Evolutionary conservation across 305 asterid species (phyloP), one percentile per base, ranked within the genome.

Genomic region (Andrographis paniculata): DNA sequence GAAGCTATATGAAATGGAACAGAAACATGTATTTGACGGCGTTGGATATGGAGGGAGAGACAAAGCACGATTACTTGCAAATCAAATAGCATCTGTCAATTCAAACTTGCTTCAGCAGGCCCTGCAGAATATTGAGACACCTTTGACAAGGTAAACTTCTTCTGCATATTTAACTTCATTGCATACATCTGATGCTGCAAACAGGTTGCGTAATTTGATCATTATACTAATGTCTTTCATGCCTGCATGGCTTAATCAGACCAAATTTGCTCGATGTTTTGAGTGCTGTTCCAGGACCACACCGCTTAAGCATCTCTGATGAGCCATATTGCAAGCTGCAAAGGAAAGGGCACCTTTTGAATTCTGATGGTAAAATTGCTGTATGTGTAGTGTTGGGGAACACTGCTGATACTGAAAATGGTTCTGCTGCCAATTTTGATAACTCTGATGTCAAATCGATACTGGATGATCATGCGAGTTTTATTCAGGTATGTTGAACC

Each of bases 1-100:
- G 84, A 86, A 77, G 68, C 75, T 91, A 19, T 61, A 62, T 63
- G 99, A 83, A 60, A 70, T 86, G 93, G 85, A 78, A 48, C 96
- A 91, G 69, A 71, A 87, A 35, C 96, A 91, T 45, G 82, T 86
- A 23, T 79, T 86, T 72, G 60, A 80, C 62, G 96, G 99, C n/a
- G 80, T 91, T 68, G 68, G 73, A 62, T 55, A 67, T 67, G 95
- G 95, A 66, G 92, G 73, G 76, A 83, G 78, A 71, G 80, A 71
- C 48, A 85, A 80, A 69, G 61, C 63, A 58, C 71, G 69, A 59
- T 66, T 79, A 56, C 95, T 91, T 61, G 94, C 96, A 18, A 69
- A 77, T 69, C 79, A 86, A 73, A 80, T 91, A 48, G 74, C 80
- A 59, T 52, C 72, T 65, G 77, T 86, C 50, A 86, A 91, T 69